Evolutionary conservation across 108 stramenopile genomes (phyloP).

Genomic region (Nitzschia putrida): DNA sequence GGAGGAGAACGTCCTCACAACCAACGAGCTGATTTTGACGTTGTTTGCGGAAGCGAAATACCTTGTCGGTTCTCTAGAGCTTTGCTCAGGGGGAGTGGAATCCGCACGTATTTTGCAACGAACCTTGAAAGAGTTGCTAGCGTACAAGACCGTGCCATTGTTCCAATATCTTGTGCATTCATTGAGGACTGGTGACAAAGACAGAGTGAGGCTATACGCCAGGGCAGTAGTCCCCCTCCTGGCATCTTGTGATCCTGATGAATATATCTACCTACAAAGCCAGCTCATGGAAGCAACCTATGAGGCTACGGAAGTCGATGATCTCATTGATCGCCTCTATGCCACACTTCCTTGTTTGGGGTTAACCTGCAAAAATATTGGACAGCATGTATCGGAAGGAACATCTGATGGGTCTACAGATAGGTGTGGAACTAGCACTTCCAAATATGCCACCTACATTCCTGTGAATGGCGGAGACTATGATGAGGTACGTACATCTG

Average conservation of each 20-base stretch:
- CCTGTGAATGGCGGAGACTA: background rate
- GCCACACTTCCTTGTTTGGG: conserved; percentile 65
- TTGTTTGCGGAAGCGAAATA: conserved; percentile 44
- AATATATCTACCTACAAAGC: conserved; percentile 45
- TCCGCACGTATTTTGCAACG: conserved; percentile 22
- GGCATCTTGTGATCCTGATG: conserved; percentile 48
- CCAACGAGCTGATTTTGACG: conserved; percentile 55
- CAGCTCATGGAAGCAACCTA: conserved; percentile 41
- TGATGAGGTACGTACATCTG: conserved; percentile 9
- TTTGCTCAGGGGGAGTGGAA: conserved; percentile 23
- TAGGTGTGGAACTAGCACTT: too few species aligned
- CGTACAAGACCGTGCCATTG: conserved; percentile 63
- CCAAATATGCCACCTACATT: too few species aligned
- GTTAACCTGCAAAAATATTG: conserved; percentile 62
- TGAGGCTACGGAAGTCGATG: conserved; percentile 37
- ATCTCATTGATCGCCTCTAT: conserved; percentile 46
- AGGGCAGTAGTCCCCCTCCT: conserved; percentile 55
- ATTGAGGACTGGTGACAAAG: conserved; percentile 40
- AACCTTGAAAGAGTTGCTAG: conserved; percentile 51
- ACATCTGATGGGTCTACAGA: background rate
- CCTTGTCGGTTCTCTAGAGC: conserved; percentile 50
- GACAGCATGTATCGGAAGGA: conserved; percentile 35
- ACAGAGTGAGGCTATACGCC: conserved; percentile 59
- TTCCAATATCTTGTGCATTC: conserved; percentile 58
- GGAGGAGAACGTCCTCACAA: conserved; percentile 40